A percentile compares a stretch with the other conserved stretches of the same genome.
These are phyloP conservation scores for Auricularia sp. DNA, from an alignment of 768 basidiomycete species.

Conservation along the genomic window DNA sequence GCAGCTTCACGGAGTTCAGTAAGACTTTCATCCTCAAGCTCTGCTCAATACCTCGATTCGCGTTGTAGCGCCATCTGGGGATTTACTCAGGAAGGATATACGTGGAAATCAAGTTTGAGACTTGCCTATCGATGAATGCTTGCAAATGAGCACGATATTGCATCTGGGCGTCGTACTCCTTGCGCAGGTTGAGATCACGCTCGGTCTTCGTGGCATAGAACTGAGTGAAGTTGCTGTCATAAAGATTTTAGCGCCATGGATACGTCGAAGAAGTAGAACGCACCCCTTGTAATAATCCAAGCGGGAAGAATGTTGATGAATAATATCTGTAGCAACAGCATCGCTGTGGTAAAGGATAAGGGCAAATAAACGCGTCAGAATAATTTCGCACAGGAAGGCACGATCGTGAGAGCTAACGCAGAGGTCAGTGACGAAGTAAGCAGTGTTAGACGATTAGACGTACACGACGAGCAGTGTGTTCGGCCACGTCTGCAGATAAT, in stretches of 20 bases:
- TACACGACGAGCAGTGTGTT: conserved; percentile 89
- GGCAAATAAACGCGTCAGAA: too few relatives aligned
- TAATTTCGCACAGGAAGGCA: conserved; percentile 52
- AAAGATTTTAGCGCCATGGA: conserved; percentile 5
- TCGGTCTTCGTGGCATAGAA: conserved; percentile 99
- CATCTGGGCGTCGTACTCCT: conserved; percentile 95
- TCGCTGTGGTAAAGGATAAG: conserved; percentile 33
- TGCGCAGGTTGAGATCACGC: conserved; percentile 78
- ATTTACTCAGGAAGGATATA: too few relatives aligned
- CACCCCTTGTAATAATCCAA: conserved; percentile 97
- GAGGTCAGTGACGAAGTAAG: not conserved
- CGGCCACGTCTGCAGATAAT: conserved; percentile 91
- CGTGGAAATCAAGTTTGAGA: too few relatives aligned
- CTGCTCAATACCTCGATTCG: conserved; percentile 57
- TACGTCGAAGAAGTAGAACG: conserved; percentile 7
- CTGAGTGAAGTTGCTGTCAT: conserved; percentile 83
- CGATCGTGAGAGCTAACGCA: conserved; percentile 82
- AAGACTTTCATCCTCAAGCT: conserved; percentile 3
- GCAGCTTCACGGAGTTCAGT: conserved; percentile 45
- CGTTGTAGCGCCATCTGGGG: conserved; percentile 87
- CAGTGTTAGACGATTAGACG: conserved; percentile 17
- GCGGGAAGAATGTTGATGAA: conserved; percentile 89
- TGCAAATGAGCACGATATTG: conserved; percentile 91
- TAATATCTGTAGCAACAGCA: conserved; percentile 93
- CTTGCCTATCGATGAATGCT: conserved; percentile 73